Evolutionary conservation across 108 stramenopile genomes (phyloP).

Genomic region (Pseudonitzschia multiseries): DNA sequence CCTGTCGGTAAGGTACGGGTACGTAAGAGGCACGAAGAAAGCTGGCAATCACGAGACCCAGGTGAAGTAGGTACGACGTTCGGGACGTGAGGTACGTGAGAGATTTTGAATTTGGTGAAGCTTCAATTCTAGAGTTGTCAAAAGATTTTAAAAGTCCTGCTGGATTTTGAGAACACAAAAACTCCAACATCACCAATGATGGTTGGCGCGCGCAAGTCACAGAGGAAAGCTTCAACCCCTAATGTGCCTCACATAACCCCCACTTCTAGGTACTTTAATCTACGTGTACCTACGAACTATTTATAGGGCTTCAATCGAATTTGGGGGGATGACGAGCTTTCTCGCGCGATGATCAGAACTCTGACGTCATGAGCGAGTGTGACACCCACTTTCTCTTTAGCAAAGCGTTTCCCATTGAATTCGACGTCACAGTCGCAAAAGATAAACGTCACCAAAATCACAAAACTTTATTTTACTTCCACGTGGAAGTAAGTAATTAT

Average conservation of each 20-base stretch:
- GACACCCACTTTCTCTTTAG: neutral
- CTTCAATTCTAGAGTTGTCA: neutral
- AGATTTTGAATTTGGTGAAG: slow-evolving; percentile 11
- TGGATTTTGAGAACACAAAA: slow-evolving; percentile 2
- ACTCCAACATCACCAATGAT: neutral
- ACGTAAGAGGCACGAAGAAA: neutral
- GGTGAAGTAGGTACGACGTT: neutral
- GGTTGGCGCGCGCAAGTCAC: neutral
- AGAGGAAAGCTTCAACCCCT: neutral
- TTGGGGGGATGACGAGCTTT: neutral
- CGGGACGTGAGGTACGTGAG: neutral
- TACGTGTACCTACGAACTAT: too few relatives aligned
- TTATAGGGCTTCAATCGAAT: neutral
- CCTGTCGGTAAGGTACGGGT: neutral
- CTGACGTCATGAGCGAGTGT: neutral
- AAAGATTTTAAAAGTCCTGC: neutral
- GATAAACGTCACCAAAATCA: neutral
- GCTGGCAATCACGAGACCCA: neutral
- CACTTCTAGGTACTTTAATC: too few relatives aligned
- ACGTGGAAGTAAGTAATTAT: neutral
- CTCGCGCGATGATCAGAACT: neutral
- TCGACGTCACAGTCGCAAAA: neutral
- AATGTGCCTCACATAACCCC: neutral
- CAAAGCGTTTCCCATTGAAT: neutral
- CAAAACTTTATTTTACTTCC: neutral